Conservation (phyloP, 352 stramenopile species). For the Phytophthora syringae region DNA sequence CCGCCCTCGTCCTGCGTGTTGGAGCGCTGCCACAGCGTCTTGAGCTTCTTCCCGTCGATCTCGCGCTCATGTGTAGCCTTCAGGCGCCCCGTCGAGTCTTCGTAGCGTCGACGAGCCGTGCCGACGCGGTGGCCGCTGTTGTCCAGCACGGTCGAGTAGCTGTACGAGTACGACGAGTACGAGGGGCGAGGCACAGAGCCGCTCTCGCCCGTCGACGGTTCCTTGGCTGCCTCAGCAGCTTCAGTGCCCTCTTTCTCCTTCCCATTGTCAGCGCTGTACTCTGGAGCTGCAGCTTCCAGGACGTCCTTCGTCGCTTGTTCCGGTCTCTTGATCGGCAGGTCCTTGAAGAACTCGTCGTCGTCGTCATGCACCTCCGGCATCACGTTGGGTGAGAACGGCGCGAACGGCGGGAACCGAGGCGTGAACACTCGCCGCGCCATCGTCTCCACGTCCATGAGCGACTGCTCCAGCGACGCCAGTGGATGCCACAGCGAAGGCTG, state of each 20-base stretch:
- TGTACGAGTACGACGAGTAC: conserved; percentile 69
- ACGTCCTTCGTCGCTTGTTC: conserved; percentile 23
- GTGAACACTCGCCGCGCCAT: conserved; percentile 42
- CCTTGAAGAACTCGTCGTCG: conserved; percentile 60
- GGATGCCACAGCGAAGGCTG: conserved; percentile 56
- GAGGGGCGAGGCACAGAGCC: conserved; percentile 29
- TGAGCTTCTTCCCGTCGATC: conserved; percentile 71
- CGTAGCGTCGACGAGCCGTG: conserved; percentile 69
- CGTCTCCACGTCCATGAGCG: conserved; percentile 64
- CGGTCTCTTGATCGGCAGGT: conserved; percentile 43
- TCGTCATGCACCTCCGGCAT: conserved; percentile 33
- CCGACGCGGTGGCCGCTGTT: conserved; percentile 59
- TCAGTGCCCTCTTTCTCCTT: conserved; percentile 21
- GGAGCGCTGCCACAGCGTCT: conserved; percentile 56
- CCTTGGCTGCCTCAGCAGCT: conserved; percentile 21
- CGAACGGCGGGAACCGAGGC: conserved; percentile 35
- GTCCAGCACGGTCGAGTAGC: conserved; percentile 70
- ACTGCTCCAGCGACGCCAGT: conserved; percentile 67
- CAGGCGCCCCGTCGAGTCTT: conserved; percentile 73
- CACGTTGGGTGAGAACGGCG: conserved; percentile 27
- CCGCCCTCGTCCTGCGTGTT: conserved; percentile 58
- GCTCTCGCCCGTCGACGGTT: conserved; percentile 21
- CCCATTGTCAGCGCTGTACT: conserved; percentile 1
- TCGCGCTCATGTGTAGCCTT: conserved; percentile 77
- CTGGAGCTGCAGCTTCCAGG: conserved; percentile 10